These are phyloP conservation scores for Ceriops zippeliana DNA, from an alignment of 345 rosid species.

Conservation along the genomic window DNA sequence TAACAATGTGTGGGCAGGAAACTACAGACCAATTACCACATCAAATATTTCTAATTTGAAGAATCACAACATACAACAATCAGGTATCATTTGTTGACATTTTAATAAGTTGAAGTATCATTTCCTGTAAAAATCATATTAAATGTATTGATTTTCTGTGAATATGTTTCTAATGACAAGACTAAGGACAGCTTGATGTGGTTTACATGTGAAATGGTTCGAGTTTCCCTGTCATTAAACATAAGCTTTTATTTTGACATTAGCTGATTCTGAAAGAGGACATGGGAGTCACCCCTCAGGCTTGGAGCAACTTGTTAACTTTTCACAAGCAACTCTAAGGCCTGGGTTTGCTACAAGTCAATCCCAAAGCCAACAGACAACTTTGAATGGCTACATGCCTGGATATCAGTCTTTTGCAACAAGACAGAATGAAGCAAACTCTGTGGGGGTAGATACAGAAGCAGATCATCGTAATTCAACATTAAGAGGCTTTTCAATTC, in stretches of 20 bases:
- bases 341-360: slow-evolving; percentile 53
- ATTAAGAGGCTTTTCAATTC: slow-evolving; percentile 45
- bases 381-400: slow-evolving; percentile 63
- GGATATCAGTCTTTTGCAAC: slow-evolving; percentile 46
- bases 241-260: slow-evolving; percentile 29
- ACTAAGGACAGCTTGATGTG: slow-evolving; percentile 8
- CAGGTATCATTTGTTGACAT: slow-evolving; percentile 46
- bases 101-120: slow-evolving; percentile 9
- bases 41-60: slow-evolving; percentile 50
- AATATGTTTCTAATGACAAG: neutral
- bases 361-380: slow-evolving; percentile 50
- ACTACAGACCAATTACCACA: slow-evolving; percentile 57
- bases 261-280: slow-evolving; percentile 60
- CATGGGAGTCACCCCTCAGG: slow-evolving; percentile 50
- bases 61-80: slow-evolving; percentile 48
- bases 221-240: slow-evolving; percentile 2
- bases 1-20: slow-evolving; percentile 53
- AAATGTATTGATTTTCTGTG: neutral
- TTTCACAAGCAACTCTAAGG: slow-evolving; percentile 47
- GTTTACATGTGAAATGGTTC: neutral
- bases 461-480: slow-evolving; percentile 44
- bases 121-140: neutral
- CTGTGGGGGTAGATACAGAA: slow-evolving; percentile 60
- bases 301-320: slow-evolving; percentile 50
- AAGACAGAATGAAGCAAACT: slow-evolving; percentile 53